Evolutionary conservation across 495 filamentous ascomycete species (phyloP), one percentile per base, ranked within the genome.

Genomic region (Parachaetomium inaequale): DNA sequence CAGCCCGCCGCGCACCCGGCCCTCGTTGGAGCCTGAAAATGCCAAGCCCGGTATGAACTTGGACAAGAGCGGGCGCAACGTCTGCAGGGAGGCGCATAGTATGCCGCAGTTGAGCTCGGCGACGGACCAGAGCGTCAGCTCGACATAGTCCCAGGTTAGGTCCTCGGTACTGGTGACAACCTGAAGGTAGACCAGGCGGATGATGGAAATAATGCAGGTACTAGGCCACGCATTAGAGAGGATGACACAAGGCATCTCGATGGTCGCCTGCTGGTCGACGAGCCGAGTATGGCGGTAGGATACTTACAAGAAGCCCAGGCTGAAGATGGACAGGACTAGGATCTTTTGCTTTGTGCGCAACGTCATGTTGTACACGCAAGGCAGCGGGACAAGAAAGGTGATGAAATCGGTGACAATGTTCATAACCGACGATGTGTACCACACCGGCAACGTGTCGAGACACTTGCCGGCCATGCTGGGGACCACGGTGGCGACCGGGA

Each of bases 371-470:
- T 66, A 64, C 28, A 78, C 66, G n/a, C 67, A 65, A 8, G 68
- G 71, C 55, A 77, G 66, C 36, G 76, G 76, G 34, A 76, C 58
- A 19, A 67, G 56, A 42, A 78, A 70, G 40, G 77, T 67, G 47
- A 71, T 46, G 21, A 77, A 61, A 47, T 78, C 75, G n/a, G 76
- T 77, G 34, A 73, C 61, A 23, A 78, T 67, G 61, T 76, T 74
- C 55, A 77, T 65, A 42, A 65, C 63, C 21, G 71, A 69, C 1
- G 72, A 72, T 17, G 70, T 66, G 64, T 83, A 81, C 61, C 72
- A 72, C 12, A 74, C 63, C 10, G 70, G 58, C 34, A 75, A 66
- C 21, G 67, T 67, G 63, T 73, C 76, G 58, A 87, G 76, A 66
- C 86, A 88, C n/a, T 61, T 55, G 7, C 59, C 72, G 68, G 36